A percentile compares a stretch with the other conserved stretches of the same genome.
phyloP scores from a whole-genome alignment of 306 rosid genomes.

The Fagus sylvatica region DNA sequence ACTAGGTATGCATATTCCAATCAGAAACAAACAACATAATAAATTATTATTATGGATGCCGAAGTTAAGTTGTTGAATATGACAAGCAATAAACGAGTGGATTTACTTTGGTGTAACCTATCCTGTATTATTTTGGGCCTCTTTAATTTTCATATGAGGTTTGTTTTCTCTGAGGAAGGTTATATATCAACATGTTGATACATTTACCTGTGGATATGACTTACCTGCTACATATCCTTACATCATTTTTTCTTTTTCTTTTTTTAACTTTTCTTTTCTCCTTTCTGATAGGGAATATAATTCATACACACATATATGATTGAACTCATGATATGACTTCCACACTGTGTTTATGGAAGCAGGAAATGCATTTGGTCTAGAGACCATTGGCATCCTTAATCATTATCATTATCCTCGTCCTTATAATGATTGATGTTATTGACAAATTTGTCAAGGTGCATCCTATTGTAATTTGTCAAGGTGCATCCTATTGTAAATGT shows the following conservation, averaged over 20 bases:
- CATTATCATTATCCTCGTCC: background rate
- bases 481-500: background rate
- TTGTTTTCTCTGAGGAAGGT: too few species aligned
- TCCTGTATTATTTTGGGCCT: background rate
- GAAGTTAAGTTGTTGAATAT: background rate
- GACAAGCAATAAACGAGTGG: background rate
- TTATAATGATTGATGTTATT: background rate
- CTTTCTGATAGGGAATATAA: background rate
- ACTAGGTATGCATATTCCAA: background rate
- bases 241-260: too few species aligned
- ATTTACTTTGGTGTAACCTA: background rate
- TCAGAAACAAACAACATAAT: background rate
- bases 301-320: background rate
- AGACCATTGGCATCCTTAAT: background rate
- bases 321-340: background rate
- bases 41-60: background rate
- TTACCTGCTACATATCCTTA: too few species aligned
- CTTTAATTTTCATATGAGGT: too few species aligned
- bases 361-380: background rate
- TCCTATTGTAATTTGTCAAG: background rate
- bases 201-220: background rate
- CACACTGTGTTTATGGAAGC: background rate
- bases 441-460: background rate
- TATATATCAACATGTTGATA: background rate
- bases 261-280: background rate